phyloP scores from a whole-genome alignment of 345 rosid genomes.

The Sisymbrium irio region DNA sequence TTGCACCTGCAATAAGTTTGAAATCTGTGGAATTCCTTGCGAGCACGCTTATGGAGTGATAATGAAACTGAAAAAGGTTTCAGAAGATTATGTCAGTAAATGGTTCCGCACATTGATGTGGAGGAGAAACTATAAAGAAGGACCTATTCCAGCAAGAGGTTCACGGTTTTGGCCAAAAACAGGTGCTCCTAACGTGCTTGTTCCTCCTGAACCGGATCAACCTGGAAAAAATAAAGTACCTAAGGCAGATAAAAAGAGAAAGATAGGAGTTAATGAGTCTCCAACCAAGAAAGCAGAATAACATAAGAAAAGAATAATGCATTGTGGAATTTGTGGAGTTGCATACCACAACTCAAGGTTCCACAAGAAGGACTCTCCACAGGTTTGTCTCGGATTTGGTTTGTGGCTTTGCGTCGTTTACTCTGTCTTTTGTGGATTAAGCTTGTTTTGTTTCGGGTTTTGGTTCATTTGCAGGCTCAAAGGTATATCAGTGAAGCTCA shows the following conservation, averaged over 20 bases:
- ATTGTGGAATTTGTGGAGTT: background rate
- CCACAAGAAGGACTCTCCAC: too few species aligned
- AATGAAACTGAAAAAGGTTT: background rate
- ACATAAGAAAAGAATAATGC: too few species aligned
- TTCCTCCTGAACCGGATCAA: background rate
- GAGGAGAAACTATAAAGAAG: background rate
- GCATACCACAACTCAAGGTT: too few species aligned
- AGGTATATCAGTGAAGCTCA: background rate
- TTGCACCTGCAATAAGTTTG: background rate
- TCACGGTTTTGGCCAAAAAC: background rate
- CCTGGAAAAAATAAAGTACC: background rate
- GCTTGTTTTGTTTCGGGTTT: background rate
- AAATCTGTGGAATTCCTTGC: background rate
- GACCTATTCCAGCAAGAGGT: background rate
- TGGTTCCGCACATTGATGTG: background rate
- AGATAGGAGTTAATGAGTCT: background rate
- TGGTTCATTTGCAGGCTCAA: background rate
- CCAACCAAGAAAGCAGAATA: background rate
- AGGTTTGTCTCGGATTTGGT: too few species aligned
- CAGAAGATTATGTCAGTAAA: background rate
- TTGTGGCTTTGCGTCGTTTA: too few species aligned
- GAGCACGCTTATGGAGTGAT: background rate
- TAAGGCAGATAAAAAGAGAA: background rate
- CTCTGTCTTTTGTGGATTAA: too few species aligned
- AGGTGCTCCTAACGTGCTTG: background rate